Evolutionary conservation across 768 basidiomycete species (phyloP), one percentile per base, ranked within the genome.

Genomic region (Amanita inopinata): DNA sequence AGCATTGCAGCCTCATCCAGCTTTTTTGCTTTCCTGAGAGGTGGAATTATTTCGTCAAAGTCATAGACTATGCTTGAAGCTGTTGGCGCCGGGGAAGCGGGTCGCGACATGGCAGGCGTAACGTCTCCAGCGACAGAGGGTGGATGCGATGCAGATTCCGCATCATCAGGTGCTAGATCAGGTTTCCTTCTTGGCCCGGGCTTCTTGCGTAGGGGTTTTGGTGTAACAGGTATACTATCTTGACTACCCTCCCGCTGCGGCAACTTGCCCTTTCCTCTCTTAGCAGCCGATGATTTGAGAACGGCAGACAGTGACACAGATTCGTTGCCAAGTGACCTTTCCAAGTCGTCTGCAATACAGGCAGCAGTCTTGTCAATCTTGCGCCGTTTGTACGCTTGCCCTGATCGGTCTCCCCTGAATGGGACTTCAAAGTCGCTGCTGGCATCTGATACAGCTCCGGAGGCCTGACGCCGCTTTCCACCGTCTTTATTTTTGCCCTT

Each of bases 1-100:
- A 74, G 58, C 72, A 84, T 82, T 2, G 76, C 70, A 43, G 59
- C 64, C 34, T 83, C 83, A 42, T 89, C 87, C 2, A 84, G 65
- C 57, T 80, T 84, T 59, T 83, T 86, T 4, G 84, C 85, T 53
- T 71, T 78, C 62, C 71, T 84, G 53, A 89, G 61, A 9, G 80
- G 76, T 4, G 83, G 84, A 28, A 83, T 71, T 5, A 61, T 54
- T 48, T 85, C 83, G 46, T 81, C 77, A 28, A 88, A 65, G 46
- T 85, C 83, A 50, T 78, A 88, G 18, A 88, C 73, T 25, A 80
- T 69, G 3, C 76, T 66, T 15, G 77, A 74, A 12, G 67, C 67
- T 35, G 64, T 64, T 0, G 74, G 72, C 2, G 70, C 67, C 3
- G 86, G 86, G 8, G 84, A 87, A 33, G 73, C 60, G 18, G 81